Conservation (phyloP, 768 basidiomycete species). For the Trichaptum fuscoviolaceum region DNA sequence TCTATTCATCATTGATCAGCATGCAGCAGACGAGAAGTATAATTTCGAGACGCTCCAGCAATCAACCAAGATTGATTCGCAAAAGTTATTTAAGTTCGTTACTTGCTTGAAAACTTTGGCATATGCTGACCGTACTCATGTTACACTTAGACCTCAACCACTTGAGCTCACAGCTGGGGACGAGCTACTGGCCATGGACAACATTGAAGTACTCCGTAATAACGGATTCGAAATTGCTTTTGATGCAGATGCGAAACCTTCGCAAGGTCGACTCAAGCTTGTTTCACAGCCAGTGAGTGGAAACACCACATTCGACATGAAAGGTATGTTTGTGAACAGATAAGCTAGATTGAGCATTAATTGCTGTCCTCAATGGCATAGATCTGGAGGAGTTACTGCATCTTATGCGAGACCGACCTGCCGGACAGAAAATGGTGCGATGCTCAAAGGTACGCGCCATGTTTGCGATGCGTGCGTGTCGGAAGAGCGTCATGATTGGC, state of each 20-base stretch:
- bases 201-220: constrained; percentile 69
- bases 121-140: constrained; percentile 5
- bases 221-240: constrained; percentile 88
- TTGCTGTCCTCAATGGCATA: constrained; percentile 26
- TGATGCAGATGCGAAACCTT: constrained; percentile 40
- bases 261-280: constrained; percentile 49
- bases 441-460: constrained; percentile 91
- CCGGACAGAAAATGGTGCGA: constrained; percentile 72
- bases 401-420: constrained; percentile 70
- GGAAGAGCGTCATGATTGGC: constrained; percentile 96
- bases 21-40: constrained; percentile 97
- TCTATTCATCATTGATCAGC: constrained; percentile 94
- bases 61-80: constrained; percentile 86
- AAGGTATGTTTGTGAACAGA: constrained; percentile 45
- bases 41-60: constrained; percentile 94
- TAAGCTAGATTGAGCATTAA: constrained; percentile 1
- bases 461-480: constrained; percentile 95
- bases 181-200: constrained; percentile 82
- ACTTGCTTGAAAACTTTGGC: background rate
- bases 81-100: constrained; percentile 73
- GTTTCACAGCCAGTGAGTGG: constrained; percentile 89
- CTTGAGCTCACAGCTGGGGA: constrained; percentile 87
- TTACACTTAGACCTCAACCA: constrained; percentile 54
- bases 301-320: constrained; percentile 81
- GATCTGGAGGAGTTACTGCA: constrained; percentile 93